These are phyloP conservation scores for Proliferodiscus dingleyae DNA, from an alignment of 2,329 filamentous ascomycete species.

Conservation along the genomic window DNA sequence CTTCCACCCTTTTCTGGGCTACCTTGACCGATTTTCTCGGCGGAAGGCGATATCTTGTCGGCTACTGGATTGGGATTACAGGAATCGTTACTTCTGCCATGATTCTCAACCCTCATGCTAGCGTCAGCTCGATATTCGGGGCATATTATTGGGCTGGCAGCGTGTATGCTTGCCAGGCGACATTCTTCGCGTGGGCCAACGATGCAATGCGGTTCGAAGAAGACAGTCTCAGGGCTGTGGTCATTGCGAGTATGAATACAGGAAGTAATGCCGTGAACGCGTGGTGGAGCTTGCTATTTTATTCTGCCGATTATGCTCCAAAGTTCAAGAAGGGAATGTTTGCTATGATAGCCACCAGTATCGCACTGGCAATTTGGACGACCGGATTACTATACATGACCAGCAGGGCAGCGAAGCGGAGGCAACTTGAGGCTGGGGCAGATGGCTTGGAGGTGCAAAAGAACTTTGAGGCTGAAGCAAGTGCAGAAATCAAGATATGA, in stretches of 20 bases:
- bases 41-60: constrained; percentile 61
- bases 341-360: constrained; percentile 63
- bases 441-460: constrained; percentile 9
- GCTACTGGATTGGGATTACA: constrained; percentile 62
- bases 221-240: constrained; percentile 58
- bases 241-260: constrained; percentile 68
- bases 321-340: constrained; percentile 28
- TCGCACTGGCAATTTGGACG: constrained; percentile 57
- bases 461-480: constrained; percentile 7
- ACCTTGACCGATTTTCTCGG: constrained; percentile 60
- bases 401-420: constrained; percentile 33
- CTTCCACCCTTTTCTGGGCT: constrained; percentile 61
- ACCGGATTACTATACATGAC: constrained; percentile 45
- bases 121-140: constrained; percentile 49
- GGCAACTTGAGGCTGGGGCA: constrained; percentile 6
- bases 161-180: constrained; percentile 69
- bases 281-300: constrained; percentile 71
- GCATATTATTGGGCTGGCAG: constrained; percentile 67
- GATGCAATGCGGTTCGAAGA: constrained; percentile 58
- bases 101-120: constrained; percentile 46
- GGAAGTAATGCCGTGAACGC: constrained; percentile 64
- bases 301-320: constrained; percentile 61
- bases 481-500: constrained; percentile 11
- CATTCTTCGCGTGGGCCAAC: constrained; percentile 73
- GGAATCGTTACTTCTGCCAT: constrained; percentile 58